Percentiles rank a stretch among this genome's conserved stretches.
These are phyloP conservation scores for Abelmoschus esculentus DNA, from an alignment of 345 rosid genomes.

Conservation along the genomic window DNA sequence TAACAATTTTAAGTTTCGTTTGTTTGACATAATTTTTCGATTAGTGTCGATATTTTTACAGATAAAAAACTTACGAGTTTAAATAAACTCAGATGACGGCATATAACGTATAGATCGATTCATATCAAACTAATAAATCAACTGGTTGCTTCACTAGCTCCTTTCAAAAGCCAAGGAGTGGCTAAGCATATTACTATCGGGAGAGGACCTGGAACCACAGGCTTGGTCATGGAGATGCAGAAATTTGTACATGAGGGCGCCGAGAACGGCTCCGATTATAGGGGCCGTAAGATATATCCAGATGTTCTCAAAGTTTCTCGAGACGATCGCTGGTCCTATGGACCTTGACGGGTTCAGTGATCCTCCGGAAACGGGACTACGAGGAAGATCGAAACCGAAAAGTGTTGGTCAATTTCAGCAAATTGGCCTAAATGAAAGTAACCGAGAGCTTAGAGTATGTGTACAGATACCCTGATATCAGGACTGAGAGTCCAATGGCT, in stretches of 20 bases:
- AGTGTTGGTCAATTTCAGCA: background rate
- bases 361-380: slow-evolving; percentile 87
- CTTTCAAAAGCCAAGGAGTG: slow-evolving; percentile 14
- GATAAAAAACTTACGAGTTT: too few relatives aligned
- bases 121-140: too few relatives aligned
- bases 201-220: slow-evolving; percentile 29
- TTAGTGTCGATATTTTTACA: too few relatives aligned
- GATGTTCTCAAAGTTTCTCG: slow-evolving; percentile 54
- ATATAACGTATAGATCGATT: too few relatives aligned
- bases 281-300: slow-evolving; percentile 87
- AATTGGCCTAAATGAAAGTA: background rate
- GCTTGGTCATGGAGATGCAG: slow-evolving; percentile 31
- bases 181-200: slow-evolving; percentile 17
- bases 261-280: slow-evolving; percentile 50
- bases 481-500: slow-evolving; percentile 68
- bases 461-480: slow-evolving; percentile 53
- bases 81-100: too few relatives aligned
- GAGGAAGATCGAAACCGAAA: background rate
- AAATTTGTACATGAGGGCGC: slow-evolving; percentile 38
- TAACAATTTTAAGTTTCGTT: too few relatives aligned
- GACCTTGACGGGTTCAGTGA: slow-evolving; percentile 93
- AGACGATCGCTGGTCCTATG: slow-evolving; percentile 75
- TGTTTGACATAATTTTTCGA: too few relatives aligned
- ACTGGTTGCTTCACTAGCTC: background rate
- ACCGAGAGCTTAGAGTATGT: too few relatives aligned